phyloP scores from a whole-genome alignment of 202 grass and related monocot species.

The Panicum hallii region DNA sequence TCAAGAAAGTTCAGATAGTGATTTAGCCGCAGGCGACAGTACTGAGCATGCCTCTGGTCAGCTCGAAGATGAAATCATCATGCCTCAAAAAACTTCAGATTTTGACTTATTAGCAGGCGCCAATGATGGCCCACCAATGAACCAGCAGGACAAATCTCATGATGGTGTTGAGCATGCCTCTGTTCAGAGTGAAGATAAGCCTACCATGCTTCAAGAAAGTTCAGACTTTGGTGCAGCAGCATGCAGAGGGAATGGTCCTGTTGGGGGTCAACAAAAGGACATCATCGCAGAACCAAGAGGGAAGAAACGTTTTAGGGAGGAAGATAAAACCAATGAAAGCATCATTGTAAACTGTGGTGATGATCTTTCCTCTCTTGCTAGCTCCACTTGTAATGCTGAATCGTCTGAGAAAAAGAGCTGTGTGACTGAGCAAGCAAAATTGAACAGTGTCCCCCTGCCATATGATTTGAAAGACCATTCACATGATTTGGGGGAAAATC shows the following conservation, averaged over 20 bases:
- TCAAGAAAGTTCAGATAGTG: no score
- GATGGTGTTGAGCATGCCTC: neutral
- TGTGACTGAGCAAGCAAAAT: neutral
- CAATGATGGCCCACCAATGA: neutral
- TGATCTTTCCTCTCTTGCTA: neutral
- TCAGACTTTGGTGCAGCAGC: constrained; percentile 21
- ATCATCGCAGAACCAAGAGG: neutral
- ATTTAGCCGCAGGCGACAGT: no score
- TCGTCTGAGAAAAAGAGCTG: neutral
- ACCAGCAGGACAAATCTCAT: constrained; percentile 4
- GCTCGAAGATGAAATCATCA: no score
- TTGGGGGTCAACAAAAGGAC: neutral
- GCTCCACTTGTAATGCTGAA: neutral
- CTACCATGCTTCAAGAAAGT: neutral
- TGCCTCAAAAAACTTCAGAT: no score
- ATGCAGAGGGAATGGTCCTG: neutral
- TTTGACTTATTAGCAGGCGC: no score
- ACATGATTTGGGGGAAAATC: neutral
- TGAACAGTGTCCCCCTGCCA: neutral
- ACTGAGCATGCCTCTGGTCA: no score
- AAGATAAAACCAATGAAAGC: constrained; percentile 1
- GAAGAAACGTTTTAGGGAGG: neutral
- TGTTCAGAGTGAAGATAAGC: neutral
- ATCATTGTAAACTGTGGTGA: neutral
- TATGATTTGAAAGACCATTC: neutral